phyloP scores from a whole-genome alignment of 306 rosid species.

The Corylus heterophylla region DNA sequence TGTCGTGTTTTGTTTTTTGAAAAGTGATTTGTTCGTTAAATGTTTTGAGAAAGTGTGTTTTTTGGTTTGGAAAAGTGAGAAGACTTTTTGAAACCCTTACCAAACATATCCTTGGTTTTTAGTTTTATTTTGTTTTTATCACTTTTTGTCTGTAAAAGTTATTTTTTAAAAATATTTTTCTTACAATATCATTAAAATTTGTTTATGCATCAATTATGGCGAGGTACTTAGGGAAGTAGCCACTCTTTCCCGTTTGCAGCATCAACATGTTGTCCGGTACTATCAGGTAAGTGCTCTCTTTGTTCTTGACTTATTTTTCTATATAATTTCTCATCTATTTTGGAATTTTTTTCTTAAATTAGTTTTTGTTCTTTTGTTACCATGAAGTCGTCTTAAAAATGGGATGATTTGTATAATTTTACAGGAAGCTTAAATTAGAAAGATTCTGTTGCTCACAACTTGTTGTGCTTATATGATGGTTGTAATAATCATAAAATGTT shows the following conservation, averaged over 20 bases:
- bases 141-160: background rate
- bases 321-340: slow-evolving; percentile 3
- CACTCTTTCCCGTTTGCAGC: slow-evolving; percentile 96
- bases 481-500: slow-evolving; percentile 39
- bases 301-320: slow-evolving; percentile 23
- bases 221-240: slow-evolving; percentile 88
- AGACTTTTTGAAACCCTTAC: no score
- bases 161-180: slow-evolving; percentile 8
- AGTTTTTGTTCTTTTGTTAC: background rate
- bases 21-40: no score
- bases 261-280: slow-evolving; percentile 94
- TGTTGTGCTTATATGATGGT: slow-evolving; percentile 22
- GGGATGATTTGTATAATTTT: slow-evolving; percentile 7
- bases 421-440: slow-evolving; percentile 2
- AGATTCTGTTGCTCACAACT: background rate
- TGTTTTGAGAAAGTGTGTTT: no score
- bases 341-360: background rate
- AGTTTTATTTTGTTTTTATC: background rate
- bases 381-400: slow-evolving; percentile 15
- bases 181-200: slow-evolving; percentile 22
- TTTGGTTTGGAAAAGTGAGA: no score
- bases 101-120: background rate
- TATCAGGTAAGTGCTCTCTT: slow-evolving; percentile 70
- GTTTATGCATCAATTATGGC: slow-evolving; percentile 29
- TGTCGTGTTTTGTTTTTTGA: no score